A percentile compares a stretch with the other conserved stretches of the same genome.
These are phyloP conservation scores for Phoma sp. DNA, from an alignment of 2,329 filamentous ascomycete genomes.

Conservation along the genomic window DNA sequence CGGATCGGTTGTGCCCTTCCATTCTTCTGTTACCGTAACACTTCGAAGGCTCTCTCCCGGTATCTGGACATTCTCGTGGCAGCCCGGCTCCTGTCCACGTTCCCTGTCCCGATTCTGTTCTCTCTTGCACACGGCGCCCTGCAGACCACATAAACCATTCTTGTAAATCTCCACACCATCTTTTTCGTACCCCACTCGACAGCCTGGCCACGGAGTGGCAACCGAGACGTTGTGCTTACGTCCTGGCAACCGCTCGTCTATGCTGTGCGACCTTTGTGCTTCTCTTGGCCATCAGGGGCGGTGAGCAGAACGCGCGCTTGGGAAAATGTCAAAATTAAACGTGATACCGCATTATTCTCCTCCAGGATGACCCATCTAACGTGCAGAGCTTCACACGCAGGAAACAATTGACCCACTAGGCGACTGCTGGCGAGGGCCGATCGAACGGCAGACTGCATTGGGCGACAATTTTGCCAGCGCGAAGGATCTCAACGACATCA, in stretches of 20 bases:
- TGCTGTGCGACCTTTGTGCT: conserved; percentile 11
- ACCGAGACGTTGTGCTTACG: conserved; percentile 1
- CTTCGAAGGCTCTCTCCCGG: background rate
- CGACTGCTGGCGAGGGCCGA: background rate
- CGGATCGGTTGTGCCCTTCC: conserved; percentile 1
- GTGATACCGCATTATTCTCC: conserved; percentile 4
- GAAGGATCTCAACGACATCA: conserved; percentile 5
- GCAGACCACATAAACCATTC: conserved; percentile 3
- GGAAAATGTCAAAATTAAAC: background rate
- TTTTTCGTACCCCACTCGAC: background rate
- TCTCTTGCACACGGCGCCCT: conserved; percentile 5
- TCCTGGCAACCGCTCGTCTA: conserved; percentile 3
- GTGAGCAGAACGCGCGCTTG: conserved; percentile 15
- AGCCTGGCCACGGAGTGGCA: background rate
- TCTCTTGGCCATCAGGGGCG: conserved; percentile 4
- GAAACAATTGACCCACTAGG: background rate
- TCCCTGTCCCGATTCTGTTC: background rate
- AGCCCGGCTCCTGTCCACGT: conserved; percentile 1
- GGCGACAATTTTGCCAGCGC: conserved; percentile 9
- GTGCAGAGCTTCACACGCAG: background rate
- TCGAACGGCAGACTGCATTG: conserved; percentile 3
- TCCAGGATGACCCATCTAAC: conserved; percentile 8
- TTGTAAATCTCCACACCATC: conserved; percentile 3
- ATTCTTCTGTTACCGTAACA: conserved; percentile 16
- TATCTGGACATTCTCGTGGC: conserved; percentile 14